A percentile compares a stretch with the other conserved stretches of the same genome.
Conservation (phyloP, 306 rosid species). For the Prunus padus region DNA sequence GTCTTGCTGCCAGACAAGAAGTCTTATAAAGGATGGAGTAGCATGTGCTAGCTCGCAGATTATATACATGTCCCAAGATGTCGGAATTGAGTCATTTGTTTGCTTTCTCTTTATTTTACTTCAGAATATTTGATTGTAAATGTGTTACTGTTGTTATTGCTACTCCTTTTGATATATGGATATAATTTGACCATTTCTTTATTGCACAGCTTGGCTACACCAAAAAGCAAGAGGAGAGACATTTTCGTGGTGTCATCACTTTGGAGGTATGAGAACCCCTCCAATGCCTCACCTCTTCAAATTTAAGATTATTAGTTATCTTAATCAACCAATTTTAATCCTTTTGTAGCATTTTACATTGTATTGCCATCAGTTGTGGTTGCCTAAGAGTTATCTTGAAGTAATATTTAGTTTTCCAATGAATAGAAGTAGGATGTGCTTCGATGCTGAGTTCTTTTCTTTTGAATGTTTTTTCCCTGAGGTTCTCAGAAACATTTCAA, state of each 20-base stretch:
- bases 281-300: neutral
- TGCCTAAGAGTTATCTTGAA: neutral
- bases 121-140: neutral
- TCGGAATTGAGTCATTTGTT: neutral
- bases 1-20: neutral
- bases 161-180: neutral
- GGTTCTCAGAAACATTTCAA: neutral
- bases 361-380: neutral
- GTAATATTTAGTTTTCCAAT: neutral
- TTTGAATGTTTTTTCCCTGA: neutral
- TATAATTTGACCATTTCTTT: slow-evolving; percentile 21
- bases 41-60: neutral
- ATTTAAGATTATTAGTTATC: neutral
- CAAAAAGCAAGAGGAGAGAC: slow-evolving; percentile 85
- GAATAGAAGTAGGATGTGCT: neutral
- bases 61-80: neutral
- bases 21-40: neutral
- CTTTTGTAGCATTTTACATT: neutral
- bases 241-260: slow-evolving; percentile 88
- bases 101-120: neutral
- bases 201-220: slow-evolving; percentile 92
- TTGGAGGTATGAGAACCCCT: slow-evolving; percentile 64
- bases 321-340: neutral
- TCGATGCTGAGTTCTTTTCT: neutral
- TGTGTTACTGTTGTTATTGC: neutral